Base-by-base conservation (phyloP, 257 asterid genomes). In the Forsythia viridissima region DNA sequence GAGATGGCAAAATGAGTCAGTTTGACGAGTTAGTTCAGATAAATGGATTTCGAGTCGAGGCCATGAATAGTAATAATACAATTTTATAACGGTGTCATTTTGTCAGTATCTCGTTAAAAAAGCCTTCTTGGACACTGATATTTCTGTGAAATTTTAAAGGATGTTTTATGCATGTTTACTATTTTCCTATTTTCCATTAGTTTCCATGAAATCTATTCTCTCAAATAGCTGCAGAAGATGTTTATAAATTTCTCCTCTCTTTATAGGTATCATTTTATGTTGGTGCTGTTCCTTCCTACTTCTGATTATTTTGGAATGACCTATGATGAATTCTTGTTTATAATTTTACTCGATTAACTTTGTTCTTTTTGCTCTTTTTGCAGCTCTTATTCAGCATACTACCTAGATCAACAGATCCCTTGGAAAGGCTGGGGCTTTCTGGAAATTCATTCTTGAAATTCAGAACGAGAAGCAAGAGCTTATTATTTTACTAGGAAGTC, bases 401-500 rank as follows among this genome's bases (percentile, higher is more conserved):
- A 55, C 30, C 30, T 15, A 41, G 15, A 70, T 18, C 15, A 70
- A 39, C 15, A 41, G 55, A 39, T 70, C 34, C 2, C 74, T 15
- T 70, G 74, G 46, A 37, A 70, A 70, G 30, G 36, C 34, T 37
- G 37, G 21, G 44, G 12, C 61, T 16, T 16, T 52, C 8, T 5
- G 61, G 61, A 52, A 52, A 52, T 55, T 55, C n/a, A 0, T 16
- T 52, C 8, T 5, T 21, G 61, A 52, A 52, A 52, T 55, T 55
- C n/a, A 0, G 65, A 55, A 55, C 30, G 7, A 55, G 30, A 55
- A 6, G 65, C 65, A 16, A n/a, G 21, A 55, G 24, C 2, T 42
- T 34, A 48, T 68, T 21, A 42, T 43, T 55, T 38, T 40, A 41
- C 46, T 59, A 80, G 75, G 44, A 55, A 51, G 70, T 13, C 71